Evolutionary conservation across 2,329 filamentous ascomycete genomes (phyloP), one percentile per base, ranked within the genome.

Genomic region (Aspergillus eucalypticola): DNA sequence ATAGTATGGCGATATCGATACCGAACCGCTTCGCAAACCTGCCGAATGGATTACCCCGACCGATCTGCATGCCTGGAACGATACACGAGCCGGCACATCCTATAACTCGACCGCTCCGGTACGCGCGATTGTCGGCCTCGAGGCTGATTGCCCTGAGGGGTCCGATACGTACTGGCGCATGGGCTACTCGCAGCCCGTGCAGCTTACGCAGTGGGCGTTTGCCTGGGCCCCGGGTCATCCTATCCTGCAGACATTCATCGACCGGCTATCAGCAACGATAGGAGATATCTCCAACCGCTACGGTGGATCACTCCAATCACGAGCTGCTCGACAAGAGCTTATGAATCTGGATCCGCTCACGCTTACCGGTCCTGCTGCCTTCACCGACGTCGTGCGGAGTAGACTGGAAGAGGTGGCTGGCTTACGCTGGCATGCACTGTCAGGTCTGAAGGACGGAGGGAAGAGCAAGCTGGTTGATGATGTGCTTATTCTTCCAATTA

Each of bases 1-100:
- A 13, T 25, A 73, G 71, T 75, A 75, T 44, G 71, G 65, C 32
- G 73, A 75, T 59, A 67, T 75, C 38, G 73, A 75, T 54, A 73
- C 71, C 25, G 64, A 67, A 27, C 72, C 71, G 4, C 63, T 74
- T 29, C 68, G 65, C 21, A 56, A 58, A 10, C 71, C 72, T 17
- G 57, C 60, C 17, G 56, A 60, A 2, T 75, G 73, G 72, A 66
- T 75, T 29, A 60, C 65, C 3, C 21, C 60, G 8, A 29, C 56
- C 1, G 71, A 75, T 46, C 50, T 74, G 3, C 19, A 35, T 2
- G 62, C 70, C 25, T 75, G 73, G 72, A 62, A 53, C 8, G 73
- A 75, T 54, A 35, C 60, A 57, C 5, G 54, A 64, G n/a, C 72
- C 70, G 1, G 59, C 60, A n/a, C 48, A 27, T 2, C 29, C 38